These are phyloP conservation scores for Biscutella auriculata DNA, from an alignment of 441 rosid genomes.

Conservation along the genomic window DNA sequence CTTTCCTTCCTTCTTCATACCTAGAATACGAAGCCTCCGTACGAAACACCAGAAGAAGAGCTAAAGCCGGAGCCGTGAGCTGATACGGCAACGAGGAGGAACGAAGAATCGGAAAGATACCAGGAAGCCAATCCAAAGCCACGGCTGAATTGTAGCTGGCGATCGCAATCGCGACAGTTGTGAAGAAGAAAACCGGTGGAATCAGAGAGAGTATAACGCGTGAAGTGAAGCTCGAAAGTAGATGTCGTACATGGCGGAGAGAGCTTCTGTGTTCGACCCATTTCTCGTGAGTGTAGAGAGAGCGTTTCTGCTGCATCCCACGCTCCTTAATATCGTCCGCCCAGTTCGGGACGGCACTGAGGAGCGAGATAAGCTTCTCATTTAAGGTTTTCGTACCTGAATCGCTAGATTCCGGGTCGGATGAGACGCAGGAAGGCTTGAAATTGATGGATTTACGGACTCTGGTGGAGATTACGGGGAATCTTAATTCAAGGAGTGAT, in stretches of 20 bases:
- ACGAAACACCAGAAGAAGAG: constrained; percentile 73
- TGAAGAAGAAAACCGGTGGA: constrained; percentile 71
- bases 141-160: constrained; percentile 66
- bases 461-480: constrained; percentile 19
- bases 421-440: constrained; percentile 21
- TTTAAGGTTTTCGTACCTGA: constrained; percentile 1
- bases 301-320: constrained; percentile 60
- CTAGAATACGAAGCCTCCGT: constrained; percentile 94
- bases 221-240: constrained; percentile 60
- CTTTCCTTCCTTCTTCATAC: constrained; percentile 70
- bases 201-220: constrained; percentile 71
- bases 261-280: constrained; percentile 86
- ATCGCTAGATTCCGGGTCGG: constrained; percentile 15
- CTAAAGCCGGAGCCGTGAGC: constrained; percentile 81
- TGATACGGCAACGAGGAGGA: constrained; percentile 84
- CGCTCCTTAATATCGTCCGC: constrained; percentile 71
- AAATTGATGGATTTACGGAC: constrained; percentile 10
- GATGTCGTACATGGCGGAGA: constrained; percentile 65
- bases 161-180: constrained; percentile 46
- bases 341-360: constrained; percentile 72
- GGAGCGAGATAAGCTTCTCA: constrained; percentile 24
- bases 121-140: constrained; percentile 49
- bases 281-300: constrained; percentile 57
- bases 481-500: constrained; percentile 1
- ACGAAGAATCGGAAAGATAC: constrained; percentile 48